Percentiles rank a stretch among this genome's conserved stretches.
Evolutionary conservation across 2,329 filamentous ascomycete species (phyloP).

Genomic region (Colletotrichum ledebouriae): DNA sequence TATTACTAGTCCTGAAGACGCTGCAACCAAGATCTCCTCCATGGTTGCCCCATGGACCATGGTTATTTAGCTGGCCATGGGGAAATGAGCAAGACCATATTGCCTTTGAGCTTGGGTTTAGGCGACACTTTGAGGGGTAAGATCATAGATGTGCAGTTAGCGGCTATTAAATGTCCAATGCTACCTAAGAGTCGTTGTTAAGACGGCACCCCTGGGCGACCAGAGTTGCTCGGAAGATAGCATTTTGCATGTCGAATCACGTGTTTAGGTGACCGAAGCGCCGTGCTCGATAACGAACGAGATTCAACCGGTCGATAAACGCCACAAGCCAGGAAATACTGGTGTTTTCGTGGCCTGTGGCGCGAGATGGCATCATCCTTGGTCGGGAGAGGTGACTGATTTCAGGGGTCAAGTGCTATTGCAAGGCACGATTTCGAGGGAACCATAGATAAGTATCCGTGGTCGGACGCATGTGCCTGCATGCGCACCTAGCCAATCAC

Average conservation of each 20-base stretch:
- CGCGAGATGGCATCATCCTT: slow-evolving; percentile 26
- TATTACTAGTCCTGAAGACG: background rate
- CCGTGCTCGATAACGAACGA: background rate
- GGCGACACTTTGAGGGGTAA: slow-evolving; percentile 21
- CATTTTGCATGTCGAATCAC: slow-evolving; percentile 7
- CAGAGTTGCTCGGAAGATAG: background rate
- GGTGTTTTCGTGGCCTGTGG: background rate
- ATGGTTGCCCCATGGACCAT: too few species aligned
- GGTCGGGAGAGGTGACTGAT: background rate
- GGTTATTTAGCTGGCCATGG: background rate
- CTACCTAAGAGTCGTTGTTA: slow-evolving; percentile 25
- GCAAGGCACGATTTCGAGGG: too few species aligned
- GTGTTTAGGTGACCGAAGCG: slow-evolving; percentile 7
- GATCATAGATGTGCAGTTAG: background rate
- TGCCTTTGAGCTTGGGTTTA: too few species aligned
- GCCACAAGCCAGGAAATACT: background rate
- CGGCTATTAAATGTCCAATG: background rate
- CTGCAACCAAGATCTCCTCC: too few species aligned
- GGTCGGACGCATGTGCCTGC: slow-evolving; percentile 16
- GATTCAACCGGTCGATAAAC: background rate
- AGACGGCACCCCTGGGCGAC: slow-evolving; percentile 13
- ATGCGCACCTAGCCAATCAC: slow-evolving; percentile 12
- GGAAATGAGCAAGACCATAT: too few species aligned
- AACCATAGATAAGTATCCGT: slow-evolving; percentile 4
- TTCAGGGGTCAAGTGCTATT: too few species aligned